Evolutionary conservation across 1,284 basidiomycete genomes (phyloP).

Genomic region (Tetrapyrgos nigripes): DNA sequence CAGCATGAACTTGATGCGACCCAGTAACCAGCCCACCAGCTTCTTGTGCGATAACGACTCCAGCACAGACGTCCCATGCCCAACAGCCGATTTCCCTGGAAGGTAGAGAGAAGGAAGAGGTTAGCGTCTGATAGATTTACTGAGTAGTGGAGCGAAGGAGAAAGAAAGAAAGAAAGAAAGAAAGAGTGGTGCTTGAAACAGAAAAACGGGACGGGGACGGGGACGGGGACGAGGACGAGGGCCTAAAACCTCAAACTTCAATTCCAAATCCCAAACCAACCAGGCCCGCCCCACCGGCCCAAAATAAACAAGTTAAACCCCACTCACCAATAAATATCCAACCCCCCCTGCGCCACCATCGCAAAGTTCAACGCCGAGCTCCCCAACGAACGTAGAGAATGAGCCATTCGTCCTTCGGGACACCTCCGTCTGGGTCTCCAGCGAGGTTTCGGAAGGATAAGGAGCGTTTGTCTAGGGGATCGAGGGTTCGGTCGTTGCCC

Average conservation of each 20-base stretch:
- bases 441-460: slow-evolving; percentile 79
- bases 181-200: neutral
- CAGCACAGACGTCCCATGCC: slow-evolving; percentile 95
- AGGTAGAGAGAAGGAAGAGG: neutral
- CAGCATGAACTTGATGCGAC: slow-evolving; percentile 58
- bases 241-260: no score
- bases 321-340: slow-evolving; percentile 84
- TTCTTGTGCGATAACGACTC: slow-evolving; percentile 92
- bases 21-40: slow-evolving; percentile 85
- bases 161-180: neutral
- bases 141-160: no score
- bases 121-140: no score
- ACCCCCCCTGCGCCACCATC: slow-evolving; percentile 82
- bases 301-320: neutral
- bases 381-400: slow-evolving; percentile 85
- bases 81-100: slow-evolving; percentile 92
- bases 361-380: slow-evolving; percentile 88
- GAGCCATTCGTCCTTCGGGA: slow-evolving; percentile 87
- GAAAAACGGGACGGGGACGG: neutral
- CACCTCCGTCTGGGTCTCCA: slow-evolving; percentile 69
- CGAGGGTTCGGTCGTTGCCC: slow-evolving; percentile 81
- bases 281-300: no score
- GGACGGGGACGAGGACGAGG: no score
- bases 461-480: slow-evolving; percentile 70
- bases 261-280: no score